Evolutionary conservation across 2,329 filamentous ascomycete species (phyloP).

Genomic region (Monilinia polystroma): DNA sequence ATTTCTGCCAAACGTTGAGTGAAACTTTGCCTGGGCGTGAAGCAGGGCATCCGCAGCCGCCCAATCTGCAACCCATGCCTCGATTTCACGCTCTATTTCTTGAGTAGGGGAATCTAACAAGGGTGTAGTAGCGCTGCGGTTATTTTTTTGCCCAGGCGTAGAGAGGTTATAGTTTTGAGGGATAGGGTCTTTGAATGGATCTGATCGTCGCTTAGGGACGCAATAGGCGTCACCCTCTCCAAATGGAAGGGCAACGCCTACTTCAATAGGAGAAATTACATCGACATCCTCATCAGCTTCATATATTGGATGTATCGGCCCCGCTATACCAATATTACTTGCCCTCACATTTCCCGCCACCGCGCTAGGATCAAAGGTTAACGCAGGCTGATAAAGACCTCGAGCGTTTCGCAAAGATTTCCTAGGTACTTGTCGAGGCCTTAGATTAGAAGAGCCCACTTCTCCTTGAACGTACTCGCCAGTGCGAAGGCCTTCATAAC

Average conservation of each 20-base stretch:
- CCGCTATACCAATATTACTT: constrained; percentile 48
- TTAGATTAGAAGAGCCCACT: constrained; percentile 23
- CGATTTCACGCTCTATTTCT: constrained; percentile 39
- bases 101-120: constrained; percentile 34
- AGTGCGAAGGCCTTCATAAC: constrained; percentile 35
- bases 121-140: constrained; percentile 25
- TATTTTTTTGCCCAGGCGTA: constrained; percentile 18
- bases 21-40: constrained; percentile 34
- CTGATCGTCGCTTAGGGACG: constrained; percentile 30
- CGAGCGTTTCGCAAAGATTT: constrained; percentile 41
- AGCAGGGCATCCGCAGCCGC: constrained; percentile 40
- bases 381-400: constrained; percentile 44
- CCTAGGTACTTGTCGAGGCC: constrained; percentile 38
- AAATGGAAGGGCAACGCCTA: constrained; percentile 31
- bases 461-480: constrained; percentile 31
- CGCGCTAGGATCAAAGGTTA: constrained; percentile 44
- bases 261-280: constrained; percentile 24
- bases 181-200: constrained; percentile 38
- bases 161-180: constrained; percentile 23
- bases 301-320: constrained; percentile 62
- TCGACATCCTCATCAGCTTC: constrained; percentile 55
- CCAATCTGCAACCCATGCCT: constrained; percentile 43
- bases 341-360: constrained; percentile 43
- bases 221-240: constrained; percentile 18
- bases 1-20: constrained; percentile 36